Conservation (phyloP, 495 filamentous ascomycete genomes). For the Penicillium canariense region DNA sequence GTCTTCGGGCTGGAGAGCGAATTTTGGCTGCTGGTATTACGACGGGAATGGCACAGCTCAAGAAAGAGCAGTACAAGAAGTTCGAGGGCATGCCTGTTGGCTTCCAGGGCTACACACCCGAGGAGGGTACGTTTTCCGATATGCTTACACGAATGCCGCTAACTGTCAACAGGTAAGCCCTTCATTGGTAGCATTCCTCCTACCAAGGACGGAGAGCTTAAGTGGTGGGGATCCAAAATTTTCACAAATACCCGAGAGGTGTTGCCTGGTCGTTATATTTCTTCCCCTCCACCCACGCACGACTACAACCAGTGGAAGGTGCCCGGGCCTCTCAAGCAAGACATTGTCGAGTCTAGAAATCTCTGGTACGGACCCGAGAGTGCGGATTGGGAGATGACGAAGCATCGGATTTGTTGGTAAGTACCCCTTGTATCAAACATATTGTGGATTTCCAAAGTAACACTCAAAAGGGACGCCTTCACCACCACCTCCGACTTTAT, state of each 20-base stretch:
- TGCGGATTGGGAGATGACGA: constrained; percentile 35
- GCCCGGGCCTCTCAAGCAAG: constrained; percentile 34
- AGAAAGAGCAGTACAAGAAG: constrained; percentile 27
- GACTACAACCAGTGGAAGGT: constrained; percentile 51
- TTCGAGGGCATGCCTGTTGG: constrained; percentile 37
- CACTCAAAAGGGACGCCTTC: constrained; percentile 33
- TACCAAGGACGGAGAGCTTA: constrained; percentile 43
- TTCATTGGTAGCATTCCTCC: constrained; percentile 34
- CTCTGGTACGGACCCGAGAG: constrained; percentile 40
- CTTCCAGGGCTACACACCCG: constrained; percentile 35
- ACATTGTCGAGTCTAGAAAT: constrained; percentile 34
- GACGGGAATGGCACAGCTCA: constrained; percentile 42
- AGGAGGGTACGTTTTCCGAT: constrained; percentile 22
- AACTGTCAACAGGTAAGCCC: constrained; percentile 25
- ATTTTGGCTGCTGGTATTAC: constrained; percentile 57
- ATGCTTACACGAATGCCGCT: constrained; percentile 6
- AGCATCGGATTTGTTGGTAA: constrained; percentile 47
- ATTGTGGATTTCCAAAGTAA: constrained; percentile 8
- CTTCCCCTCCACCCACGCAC: constrained; percentile 43
- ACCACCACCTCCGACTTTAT: constrained; percentile 55
- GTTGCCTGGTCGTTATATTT: constrained; percentile 41
- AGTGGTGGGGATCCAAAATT: constrained; percentile 52
- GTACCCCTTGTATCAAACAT: constrained; percentile 11
- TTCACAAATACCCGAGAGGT: constrained; percentile 51
- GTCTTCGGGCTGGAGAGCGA: constrained; percentile 48